These are phyloP conservation scores for Candida incommunis DNA, from an alignment of 805 yeast species.

Conservation along the genomic window DNA sequence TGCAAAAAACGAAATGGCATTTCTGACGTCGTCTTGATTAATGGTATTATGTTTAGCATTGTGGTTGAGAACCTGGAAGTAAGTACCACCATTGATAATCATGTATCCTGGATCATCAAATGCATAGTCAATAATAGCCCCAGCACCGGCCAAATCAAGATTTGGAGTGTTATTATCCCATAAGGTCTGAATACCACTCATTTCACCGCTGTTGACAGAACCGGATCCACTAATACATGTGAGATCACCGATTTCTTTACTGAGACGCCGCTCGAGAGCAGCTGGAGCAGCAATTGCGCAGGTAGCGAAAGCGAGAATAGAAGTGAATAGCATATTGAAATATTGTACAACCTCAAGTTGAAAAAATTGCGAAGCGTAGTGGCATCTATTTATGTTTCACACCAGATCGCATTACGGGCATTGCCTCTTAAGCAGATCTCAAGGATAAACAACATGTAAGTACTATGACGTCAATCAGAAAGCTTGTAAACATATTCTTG, in stretches of 20 bases:
- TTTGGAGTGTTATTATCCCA: not conserved
- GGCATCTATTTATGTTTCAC: not conserved
- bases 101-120: not conserved
- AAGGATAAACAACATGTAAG: no score
- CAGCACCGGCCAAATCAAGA: not conserved
- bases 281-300: not conserved
- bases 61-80: not conserved
- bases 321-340: no score
- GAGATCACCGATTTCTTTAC: not conserved
- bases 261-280: not conserved
- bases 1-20: not conserved
- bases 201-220: not conserved
- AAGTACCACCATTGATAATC: not conserved
- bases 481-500: no score
- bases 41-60: not conserved
- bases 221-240: not conserved
- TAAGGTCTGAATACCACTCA: not conserved
- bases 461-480: no score
- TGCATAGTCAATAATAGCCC: not conserved
- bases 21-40: not conserved
- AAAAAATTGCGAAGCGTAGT: not conserved
- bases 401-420: no score
- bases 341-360: not conserved
- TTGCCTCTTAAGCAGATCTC: no score
- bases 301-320: not conserved